Percentiles rank a stretch among this genome's conserved stretches.
phyloP scores from a whole-genome alignment of 441 rosid species.

The Dalechampia spathulata region DNA sequence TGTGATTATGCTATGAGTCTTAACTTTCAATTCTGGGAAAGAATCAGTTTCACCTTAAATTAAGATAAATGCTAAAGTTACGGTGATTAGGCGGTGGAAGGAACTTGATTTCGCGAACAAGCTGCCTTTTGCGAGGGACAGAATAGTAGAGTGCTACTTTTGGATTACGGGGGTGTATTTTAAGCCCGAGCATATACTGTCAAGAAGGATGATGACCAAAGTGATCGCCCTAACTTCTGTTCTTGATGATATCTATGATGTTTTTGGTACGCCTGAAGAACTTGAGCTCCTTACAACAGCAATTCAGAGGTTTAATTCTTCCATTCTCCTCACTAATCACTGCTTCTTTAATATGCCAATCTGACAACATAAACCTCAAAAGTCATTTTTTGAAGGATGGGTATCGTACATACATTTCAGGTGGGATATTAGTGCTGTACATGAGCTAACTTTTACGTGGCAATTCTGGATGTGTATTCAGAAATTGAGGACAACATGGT shows the following conservation, averaged over 20 bases:
- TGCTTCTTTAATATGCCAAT: too few relatives aligned
- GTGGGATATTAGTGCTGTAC: constrained; percentile 26
- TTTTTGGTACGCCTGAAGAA: constrained; percentile 13
- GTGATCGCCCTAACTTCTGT: background rate
- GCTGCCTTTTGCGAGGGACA: constrained; percentile 20
- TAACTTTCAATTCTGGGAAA: too few relatives aligned
- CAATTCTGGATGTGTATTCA: constrained; percentile 11
- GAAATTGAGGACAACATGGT: constrained; percentile 8
- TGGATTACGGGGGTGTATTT: constrained; percentile 14
- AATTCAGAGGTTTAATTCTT: constrained; percentile 15
- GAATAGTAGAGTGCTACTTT: constrained; percentile 20
- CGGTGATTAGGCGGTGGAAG: constrained; percentile 15
- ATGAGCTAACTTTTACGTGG: constrained; percentile 19
- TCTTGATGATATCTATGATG: constrained; percentile 21
- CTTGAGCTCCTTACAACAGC: constrained; percentile 19
- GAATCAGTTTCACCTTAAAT: too few relatives aligned
- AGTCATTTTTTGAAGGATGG: too few relatives aligned
- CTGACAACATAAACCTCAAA: too few relatives aligned
- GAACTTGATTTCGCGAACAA: constrained; percentile 7
- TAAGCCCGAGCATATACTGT: constrained; percentile 12
- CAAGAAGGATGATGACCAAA: constrained; percentile 14
- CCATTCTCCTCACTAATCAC: too few relatives aligned
- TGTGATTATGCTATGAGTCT: too few relatives aligned
- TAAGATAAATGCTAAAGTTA: too few relatives aligned
- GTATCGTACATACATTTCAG: constrained; percentile 13